Evolutionary conservation across 805 yeast genomes (phyloP).

Genomic region (Deakozyma indianensis): DNA sequence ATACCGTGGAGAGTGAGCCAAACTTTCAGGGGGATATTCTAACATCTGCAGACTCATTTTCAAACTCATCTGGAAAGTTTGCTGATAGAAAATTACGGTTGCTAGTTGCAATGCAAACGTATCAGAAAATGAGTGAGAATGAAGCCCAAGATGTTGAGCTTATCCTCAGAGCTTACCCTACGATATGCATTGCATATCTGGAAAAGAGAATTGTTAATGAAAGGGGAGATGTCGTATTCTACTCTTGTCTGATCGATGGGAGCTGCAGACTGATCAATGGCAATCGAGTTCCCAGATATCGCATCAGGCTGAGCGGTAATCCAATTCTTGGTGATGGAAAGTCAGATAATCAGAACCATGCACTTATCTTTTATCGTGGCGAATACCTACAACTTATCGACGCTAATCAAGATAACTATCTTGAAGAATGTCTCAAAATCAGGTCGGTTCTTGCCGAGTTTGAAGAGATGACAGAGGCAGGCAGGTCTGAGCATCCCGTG

Average conservation of each 20-base stretch:
- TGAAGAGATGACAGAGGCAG: constrained; percentile 31
- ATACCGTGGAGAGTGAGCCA: constrained; percentile 48
- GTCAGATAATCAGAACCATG: constrained; percentile 70
- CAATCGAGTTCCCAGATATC: constrained; percentile 50
- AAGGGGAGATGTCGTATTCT: constrained; percentile 29
- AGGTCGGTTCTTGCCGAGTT: constrained; percentile 64
- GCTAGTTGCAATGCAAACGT: constrained; percentile 77
- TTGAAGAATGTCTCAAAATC: constrained; percentile 70
- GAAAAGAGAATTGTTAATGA: constrained; percentile 4
- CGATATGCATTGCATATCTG: constrained; percentile 32
- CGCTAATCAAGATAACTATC: constrained; percentile 72
- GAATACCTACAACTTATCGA: constrained; percentile 70
- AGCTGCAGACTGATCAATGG: constrained; percentile 43
- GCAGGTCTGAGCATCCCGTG: constrained; percentile 32
- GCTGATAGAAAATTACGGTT: constrained; percentile 73
- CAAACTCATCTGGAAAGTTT: constrained; percentile 37
- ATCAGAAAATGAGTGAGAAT: constrained; percentile 53
- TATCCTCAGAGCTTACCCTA: constrained; percentile 72
- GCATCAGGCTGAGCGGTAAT: constrained; percentile 57
- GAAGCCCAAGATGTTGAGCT: constrained; percentile 64
- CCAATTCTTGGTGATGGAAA: constrained; percentile 80
- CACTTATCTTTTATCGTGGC: constrained; percentile 62
- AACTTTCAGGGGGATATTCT: constrained; percentile 42
- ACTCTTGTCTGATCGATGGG: constrained; percentile 60
- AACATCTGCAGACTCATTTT: constrained; percentile 27